Evolutionary conservation across 1,284 basidiomycete genomes (phyloP).

Genomic region (Trametes polyzona): DNA sequence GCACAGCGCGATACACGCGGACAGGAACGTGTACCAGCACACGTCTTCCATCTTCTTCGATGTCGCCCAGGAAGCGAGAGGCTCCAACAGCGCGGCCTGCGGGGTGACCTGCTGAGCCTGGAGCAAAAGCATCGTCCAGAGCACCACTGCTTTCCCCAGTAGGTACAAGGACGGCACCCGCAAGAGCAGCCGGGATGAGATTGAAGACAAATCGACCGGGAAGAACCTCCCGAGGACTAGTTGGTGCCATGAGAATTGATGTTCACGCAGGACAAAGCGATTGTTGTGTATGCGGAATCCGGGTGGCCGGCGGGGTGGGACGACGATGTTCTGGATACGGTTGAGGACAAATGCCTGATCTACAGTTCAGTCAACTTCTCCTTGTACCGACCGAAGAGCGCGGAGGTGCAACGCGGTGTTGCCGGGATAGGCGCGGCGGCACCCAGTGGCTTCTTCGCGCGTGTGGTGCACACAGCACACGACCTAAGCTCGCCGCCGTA

Average conservation of each 20-base stretch:
- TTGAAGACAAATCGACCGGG: conserved; percentile 64
- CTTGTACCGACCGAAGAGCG: neutral
- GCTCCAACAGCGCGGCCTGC: conserved; percentile 33
- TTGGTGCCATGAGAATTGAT: conserved; percentile 16
- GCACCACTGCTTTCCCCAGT: conserved; percentile 53
- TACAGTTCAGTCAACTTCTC: conserved; percentile 14
- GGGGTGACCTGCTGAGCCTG: conserved; percentile 51
- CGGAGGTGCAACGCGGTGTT: too few species aligned
- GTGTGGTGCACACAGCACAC: too few species aligned
- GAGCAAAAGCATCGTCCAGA: conserved; percentile 61
- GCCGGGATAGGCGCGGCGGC: too few species aligned
- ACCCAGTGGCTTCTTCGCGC: too few species aligned
- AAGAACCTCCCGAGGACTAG: conserved; percentile 48
- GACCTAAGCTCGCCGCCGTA: too few species aligned
- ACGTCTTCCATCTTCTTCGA: conserved; percentile 60
- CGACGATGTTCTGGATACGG: conserved; percentile 75
- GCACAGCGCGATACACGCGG: conserved; percentile 65
- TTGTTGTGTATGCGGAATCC: conserved; percentile 28
- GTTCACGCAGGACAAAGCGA: conserved; percentile 15
- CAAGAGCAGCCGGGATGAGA: conserved; percentile 57
- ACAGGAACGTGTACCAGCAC: conserved; percentile 73
- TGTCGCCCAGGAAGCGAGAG: conserved; percentile 50
- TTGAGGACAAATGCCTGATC: conserved; percentile 68
- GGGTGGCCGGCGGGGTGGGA: conserved; percentile 58
- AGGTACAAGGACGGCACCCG: conserved; percentile 68